A percentile compares a stretch with the other conserved stretches of the same genome.
These are phyloP conservation scores for Penicillium silybi DNA, from an alignment of 495 filamentous ascomycete species.

Conservation along the genomic window DNA sequence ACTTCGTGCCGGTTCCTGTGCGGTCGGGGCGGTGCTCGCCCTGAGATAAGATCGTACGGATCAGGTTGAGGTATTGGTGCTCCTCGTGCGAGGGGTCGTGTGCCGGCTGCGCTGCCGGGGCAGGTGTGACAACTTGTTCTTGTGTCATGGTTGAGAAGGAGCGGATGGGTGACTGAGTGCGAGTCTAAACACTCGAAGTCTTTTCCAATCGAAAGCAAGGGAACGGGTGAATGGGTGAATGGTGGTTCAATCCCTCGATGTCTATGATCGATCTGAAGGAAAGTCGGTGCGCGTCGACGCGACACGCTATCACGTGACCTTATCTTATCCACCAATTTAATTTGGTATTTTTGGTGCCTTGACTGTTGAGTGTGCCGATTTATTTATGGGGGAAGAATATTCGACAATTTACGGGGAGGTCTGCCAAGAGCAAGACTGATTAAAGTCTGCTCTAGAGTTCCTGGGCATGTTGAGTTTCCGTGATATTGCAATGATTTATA, in stretches of 20 bases:
- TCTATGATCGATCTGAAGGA: neutral
- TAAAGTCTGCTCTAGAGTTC: neutral
- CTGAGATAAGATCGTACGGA: constrained; percentile 66
- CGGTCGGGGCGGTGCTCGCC: constrained; percentile 83
- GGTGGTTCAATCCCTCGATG: neutral
- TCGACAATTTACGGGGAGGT: constrained; percentile 21
- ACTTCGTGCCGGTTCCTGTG: constrained; percentile 88
- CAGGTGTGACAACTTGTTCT: constrained; percentile 15
- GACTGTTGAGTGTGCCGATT: constrained; percentile 25
- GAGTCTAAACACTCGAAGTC: neutral
- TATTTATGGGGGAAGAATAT: constrained; percentile 32
- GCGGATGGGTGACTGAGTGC: neutral
- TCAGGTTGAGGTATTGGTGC: constrained; percentile 72
- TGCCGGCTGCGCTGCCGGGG: constrained; percentile 10
- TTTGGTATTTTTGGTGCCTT: constrained; percentile 27
- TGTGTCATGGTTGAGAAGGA: constrained; percentile 18
- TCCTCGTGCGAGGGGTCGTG: constrained; percentile 56
- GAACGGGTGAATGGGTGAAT: neutral
- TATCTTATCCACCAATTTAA: constrained; percentile 11
- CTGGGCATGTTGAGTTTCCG: neutral
- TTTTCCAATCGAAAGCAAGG: neutral
- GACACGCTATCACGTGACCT: constrained; percentile 18
- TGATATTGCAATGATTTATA: neutral
- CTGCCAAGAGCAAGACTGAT: constrained; percentile 7
- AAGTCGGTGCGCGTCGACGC: constrained; percentile 14